These are phyloP conservation scores for Gnetum montanum DNA, from an alignment of 75 land plant species.

Conservation along the genomic window DNA sequence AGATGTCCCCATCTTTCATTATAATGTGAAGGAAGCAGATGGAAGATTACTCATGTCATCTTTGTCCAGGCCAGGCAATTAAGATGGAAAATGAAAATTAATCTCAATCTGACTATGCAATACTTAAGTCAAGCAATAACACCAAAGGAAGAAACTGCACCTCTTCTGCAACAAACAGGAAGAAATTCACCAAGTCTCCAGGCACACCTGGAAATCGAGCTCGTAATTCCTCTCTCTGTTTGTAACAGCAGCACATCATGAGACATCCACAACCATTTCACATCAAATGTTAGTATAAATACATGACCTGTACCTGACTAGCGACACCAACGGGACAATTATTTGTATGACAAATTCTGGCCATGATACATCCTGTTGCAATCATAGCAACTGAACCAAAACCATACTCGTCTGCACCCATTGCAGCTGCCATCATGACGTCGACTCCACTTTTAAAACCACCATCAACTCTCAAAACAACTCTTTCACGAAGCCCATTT, in stretches of 20 bases:
- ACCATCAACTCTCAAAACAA: constrained; percentile 92
- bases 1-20: too few species aligned
- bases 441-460: constrained; percentile 97
- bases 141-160: constrained; percentile 31
- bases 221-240: constrained; percentile 90
- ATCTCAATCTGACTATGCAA: too few species aligned
- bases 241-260: neutral
- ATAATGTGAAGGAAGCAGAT: neutral
- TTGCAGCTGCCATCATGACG: constrained; percentile 90
- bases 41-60: neutral
- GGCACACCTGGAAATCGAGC: constrained; percentile 99
- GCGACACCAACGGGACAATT: constrained; percentile 99
- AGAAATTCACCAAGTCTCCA: constrained; percentile 90
- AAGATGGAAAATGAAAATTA: too few species aligned
- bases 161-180: constrained; percentile 95
- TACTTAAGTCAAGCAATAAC: too few species aligned
- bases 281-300: neutral
- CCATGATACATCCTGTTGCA: constrained; percentile 98
- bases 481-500: constrained; percentile 93
- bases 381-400: constrained; percentile 99
- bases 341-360: constrained; percentile 97
- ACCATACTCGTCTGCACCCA: constrained; percentile 99
- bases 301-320: constrained; percentile 57
- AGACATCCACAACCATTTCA: neutral
- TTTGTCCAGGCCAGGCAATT: too few species aligned